Conservation (phyloP, 352 stramenopile species). For the Phytophthora boehmeriae region DNA sequence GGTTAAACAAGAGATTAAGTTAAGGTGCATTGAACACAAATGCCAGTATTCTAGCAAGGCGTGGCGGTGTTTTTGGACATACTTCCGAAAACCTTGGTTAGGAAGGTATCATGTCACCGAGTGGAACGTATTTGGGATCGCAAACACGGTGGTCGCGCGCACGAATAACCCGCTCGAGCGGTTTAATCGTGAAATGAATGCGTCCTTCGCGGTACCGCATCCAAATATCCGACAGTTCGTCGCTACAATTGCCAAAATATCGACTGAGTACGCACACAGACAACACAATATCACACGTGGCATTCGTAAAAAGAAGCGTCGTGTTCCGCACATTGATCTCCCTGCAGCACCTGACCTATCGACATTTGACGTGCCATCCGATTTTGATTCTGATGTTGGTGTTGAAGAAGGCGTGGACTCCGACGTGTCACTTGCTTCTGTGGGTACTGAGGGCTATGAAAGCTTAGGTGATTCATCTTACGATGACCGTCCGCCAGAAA, state of each 20-base stretch:
- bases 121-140: conserved; percentile 25
- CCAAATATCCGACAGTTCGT: conserved; percentile 19
- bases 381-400: too few relatives aligned
- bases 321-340: background rate
- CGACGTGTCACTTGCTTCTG: too few relatives aligned
- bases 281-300: conserved; percentile 4
- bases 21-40: background rate
- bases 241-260: conserved; percentile 5
- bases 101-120: conserved; percentile 3
- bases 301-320: conserved; percentile 3
- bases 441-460: too few relatives aligned
- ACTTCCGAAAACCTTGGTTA: conserved; percentile 19
- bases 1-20: conserved; percentile 13
- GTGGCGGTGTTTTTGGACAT: conserved; percentile 20
- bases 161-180: conserved; percentile 35
- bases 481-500: too few relatives aligned
- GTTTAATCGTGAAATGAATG: too few relatives aligned
- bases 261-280: background rate
- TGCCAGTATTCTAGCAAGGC: background rate
- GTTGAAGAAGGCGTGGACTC: too few relatives aligned
- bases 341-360: conserved; percentile 4
- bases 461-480: too few relatives aligned
- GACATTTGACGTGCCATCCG: too few relatives aligned
- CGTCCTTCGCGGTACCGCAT: conserved; percentile 23
- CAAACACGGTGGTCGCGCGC: conserved; percentile 10